phyloP scores from a whole-genome alignment of 148 eudicot species.

The Rhododendron simsii region DNA sequence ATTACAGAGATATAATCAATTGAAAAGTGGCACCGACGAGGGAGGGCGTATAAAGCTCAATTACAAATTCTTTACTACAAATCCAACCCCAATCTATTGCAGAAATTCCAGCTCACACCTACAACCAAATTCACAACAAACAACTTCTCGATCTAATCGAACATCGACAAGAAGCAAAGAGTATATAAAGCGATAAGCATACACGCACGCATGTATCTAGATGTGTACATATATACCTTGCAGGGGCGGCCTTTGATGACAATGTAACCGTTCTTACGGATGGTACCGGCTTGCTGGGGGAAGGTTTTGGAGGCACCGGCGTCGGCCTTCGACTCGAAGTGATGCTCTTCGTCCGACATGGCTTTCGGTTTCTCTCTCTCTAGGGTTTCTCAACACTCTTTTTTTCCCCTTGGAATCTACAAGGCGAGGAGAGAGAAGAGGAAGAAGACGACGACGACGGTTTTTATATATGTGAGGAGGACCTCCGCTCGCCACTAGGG shows the following conservation, averaged over 20 bases:
- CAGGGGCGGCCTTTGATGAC: conserved; percentile 11
- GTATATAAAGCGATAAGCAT: background rate
- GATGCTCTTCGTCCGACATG: conserved; percentile 14
- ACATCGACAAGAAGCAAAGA: background rate
- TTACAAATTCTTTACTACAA: no score
- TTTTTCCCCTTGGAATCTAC: background rate
- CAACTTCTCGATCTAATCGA: background rate
- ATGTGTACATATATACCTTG: background rate
- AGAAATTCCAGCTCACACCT: background rate
- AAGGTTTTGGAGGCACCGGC: conserved; percentile 14
- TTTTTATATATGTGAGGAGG: background rate
- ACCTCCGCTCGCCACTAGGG: background rate
- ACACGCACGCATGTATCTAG: background rate
- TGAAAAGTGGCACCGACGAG: no score
- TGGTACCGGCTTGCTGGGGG: conserved; percentile 15
- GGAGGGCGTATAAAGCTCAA: no score
- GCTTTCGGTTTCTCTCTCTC: background rate
- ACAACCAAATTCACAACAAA: background rate
- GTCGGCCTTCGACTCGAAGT: conserved; percentile 11
- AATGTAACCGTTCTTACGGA: conserved; percentile 13
- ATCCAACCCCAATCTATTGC: background rate
- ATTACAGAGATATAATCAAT: no score
- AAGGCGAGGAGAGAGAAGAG: background rate
- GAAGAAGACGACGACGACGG: background rate
- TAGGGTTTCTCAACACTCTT: background rate